Conservation (phyloP, 2,329 filamentous ascomycete genomes). For the Lachnellula occidentalis region DNA sequence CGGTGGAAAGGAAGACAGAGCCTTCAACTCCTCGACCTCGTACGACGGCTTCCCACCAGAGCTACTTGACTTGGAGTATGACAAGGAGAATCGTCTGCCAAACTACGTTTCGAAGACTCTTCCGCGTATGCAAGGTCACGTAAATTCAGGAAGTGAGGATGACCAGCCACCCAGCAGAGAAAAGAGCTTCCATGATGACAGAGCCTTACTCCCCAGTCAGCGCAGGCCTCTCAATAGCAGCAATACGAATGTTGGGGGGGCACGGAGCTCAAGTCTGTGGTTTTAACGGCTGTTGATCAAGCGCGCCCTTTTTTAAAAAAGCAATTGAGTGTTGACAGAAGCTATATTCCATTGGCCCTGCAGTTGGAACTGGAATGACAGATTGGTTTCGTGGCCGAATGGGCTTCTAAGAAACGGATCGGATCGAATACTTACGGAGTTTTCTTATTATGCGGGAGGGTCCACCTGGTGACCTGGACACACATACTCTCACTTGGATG, state of each 20-base stretch:
- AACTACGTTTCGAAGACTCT: conserved; percentile 16
- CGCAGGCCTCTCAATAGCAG: conserved; percentile 5
- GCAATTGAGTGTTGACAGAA: too few relatives aligned
- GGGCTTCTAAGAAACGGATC: not conserved
- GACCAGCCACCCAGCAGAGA: conserved; percentile 9
- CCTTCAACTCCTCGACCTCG: not conserved
- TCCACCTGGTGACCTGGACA: not conserved
- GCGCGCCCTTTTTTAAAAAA: not conserved
- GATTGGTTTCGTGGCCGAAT: not conserved
- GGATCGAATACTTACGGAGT: not conserved
- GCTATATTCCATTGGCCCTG: too few relatives aligned
- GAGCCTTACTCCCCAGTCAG: conserved; percentile 25
- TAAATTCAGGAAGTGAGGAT: not conserved
- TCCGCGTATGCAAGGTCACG: conserved; percentile 10
- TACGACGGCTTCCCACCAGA: conserved; percentile 21
- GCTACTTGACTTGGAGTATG: conserved; percentile 8
- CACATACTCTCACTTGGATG: not conserved
- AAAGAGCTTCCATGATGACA: conserved; percentile 24
- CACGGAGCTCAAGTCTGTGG: conserved; percentile 23
- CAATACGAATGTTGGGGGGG: not conserved
- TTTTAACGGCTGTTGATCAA: conserved; percentile 5
- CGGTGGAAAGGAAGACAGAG: not conserved
- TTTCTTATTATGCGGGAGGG: not conserved
- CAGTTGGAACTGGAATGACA: not conserved
- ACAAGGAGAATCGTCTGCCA: conserved; percentile 10